Conservation (phyloP, 129 eudicot species). For the Daucus carota region DH1_v3.0 NC_030386.2:33737501-33738000, state of each 20-base stretch:
- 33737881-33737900: conserved; percentile 66
- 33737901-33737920: conserved; percentile 82
- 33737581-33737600: conserved; percentile 92
- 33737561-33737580: conserved; percentile 64
- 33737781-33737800: conserved; percentile 47
- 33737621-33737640: conserved; percentile 71
- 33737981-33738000: conserved; percentile 78
- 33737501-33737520: conserved; percentile 97
- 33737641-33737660: conserved; percentile 78
- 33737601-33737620: conserved; percentile 54
- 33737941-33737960: conserved; percentile 72
- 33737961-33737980: conserved; percentile 88
- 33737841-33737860: conserved; percentile 76
- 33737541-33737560: conserved; percentile 53
- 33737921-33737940: conserved; percentile 94
- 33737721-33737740: conserved; percentile 94
- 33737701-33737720: conserved; percentile 84
- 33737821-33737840: conserved; percentile 97
- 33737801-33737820: conserved; percentile 84
- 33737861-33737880: conserved; percentile 85
- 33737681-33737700: conserved; percentile 65
- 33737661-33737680: conserved; percentile 79
- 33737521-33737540: conserved; percentile 60
- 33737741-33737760: conserved; percentile 80
- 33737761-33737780: conserved; percentile 68